Conservation (phyloP, 805 yeast genomes). For the Saturnispora serradocipensis region DNA sequence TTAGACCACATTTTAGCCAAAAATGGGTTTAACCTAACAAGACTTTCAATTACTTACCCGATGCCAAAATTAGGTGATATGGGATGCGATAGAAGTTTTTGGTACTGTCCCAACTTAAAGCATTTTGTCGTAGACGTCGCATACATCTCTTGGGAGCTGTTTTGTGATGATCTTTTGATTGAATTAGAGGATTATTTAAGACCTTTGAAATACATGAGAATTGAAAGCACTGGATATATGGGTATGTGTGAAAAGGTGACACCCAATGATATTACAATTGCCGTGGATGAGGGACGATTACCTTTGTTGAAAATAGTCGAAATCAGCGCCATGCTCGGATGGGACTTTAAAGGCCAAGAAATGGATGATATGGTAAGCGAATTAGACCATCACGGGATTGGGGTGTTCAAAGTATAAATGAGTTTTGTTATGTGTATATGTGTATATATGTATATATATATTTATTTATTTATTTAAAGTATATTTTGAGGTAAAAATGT, state of each 20-base stretch:
- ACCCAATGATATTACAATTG: conserved; percentile 83
- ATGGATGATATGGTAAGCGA: conserved; percentile 56
- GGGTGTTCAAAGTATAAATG: conserved; percentile 11
- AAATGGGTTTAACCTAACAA: conserved; percentile 56
- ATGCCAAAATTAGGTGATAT: conserved; percentile 69
- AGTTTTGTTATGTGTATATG: background rate
- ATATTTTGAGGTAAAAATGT: background rate
- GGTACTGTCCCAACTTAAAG: conserved; percentile 64
- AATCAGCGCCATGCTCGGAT: conserved; percentile 72
- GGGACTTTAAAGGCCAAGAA: conserved; percentile 63
- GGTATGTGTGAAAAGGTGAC: conserved; percentile 78
- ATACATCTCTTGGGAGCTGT: conserved; percentile 49
- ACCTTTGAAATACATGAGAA: conserved; percentile 53
- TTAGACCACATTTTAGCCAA: conserved; percentile 50
- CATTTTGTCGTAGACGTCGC: conserved; percentile 69
- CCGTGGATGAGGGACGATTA: conserved; percentile 67
- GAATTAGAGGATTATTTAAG: conserved; percentile 22
- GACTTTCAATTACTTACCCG: conserved; percentile 71
- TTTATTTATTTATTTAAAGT: background rate
- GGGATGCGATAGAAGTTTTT: conserved; percentile 65
- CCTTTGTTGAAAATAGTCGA: conserved; percentile 57
- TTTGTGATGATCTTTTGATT: conserved; percentile 37
- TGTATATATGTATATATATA: background rate
- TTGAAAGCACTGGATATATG: conserved; percentile 78
- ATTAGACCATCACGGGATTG: conserved; percentile 58